A percentile compares a stretch with the other conserved stretches of the same genome.
These are phyloP conservation scores for Russula foetens DNA, from an alignment of 768 basidiomycete species.

Conservation along the genomic window DNA sequence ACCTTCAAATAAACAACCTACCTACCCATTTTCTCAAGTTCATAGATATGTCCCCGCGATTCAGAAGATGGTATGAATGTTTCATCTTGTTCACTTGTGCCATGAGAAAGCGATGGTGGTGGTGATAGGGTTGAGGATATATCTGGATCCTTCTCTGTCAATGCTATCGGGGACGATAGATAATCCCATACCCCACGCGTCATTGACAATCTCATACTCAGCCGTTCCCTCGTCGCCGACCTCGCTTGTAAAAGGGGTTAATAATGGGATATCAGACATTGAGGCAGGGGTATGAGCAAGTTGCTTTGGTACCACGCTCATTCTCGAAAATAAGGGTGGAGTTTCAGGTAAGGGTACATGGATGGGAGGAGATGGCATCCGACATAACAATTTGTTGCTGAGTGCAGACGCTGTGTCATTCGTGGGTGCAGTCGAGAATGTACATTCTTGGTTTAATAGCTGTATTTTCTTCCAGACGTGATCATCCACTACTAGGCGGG, in stretches of 20 bases:
- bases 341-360: background rate
- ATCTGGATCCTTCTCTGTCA: background rate
- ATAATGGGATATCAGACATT: constrained; percentile 1
- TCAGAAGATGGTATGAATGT: constrained; percentile 1
- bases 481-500: background rate
- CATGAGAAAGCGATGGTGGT: background rate
- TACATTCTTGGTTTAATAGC: background rate
- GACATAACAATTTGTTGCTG: background rate
- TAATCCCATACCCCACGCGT: constrained; percentile 5
- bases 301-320: background rate
- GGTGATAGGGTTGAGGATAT: background rate
- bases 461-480: background rate
- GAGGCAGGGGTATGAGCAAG: background rate
- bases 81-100: background rate
- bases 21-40: constrained; percentile 12
- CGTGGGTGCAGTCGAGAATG: background rate
- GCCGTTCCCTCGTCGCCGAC: background rate
- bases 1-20: background rate
- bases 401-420: background rate
- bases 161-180: background rate
- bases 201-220: background rate
- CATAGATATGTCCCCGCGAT: background rate
- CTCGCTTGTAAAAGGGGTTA: background rate
- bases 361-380: constrained; percentile 2
- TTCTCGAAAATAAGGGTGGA: constrained; percentile 7